Evolutionary conservation across 2,329 filamentous ascomycete species (phyloP).

Genomic region (Leptosphaerulina australis): DNA sequence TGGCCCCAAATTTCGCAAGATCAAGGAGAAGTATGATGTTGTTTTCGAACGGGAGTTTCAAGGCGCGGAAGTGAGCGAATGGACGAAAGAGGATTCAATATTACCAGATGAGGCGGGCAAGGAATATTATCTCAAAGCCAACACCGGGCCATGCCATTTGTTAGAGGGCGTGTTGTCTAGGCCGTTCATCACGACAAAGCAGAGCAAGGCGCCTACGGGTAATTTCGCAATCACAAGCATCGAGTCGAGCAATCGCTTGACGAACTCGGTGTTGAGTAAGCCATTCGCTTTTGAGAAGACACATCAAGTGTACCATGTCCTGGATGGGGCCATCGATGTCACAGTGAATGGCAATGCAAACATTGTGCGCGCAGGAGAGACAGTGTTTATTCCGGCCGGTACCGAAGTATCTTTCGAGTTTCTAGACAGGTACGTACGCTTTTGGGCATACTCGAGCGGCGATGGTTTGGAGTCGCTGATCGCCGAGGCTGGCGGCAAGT

Average conservation of each 20-base stretch:
- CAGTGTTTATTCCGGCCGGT: slow-evolving; percentile 26
- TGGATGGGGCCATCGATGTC: slow-evolving; percentile 24
- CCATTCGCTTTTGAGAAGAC: slow-evolving; percentile 19
- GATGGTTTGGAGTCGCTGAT: slow-evolving; percentile 27
- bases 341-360: slow-evolving; percentile 17
- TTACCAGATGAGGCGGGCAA: slow-evolving; percentile 14
- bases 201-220: slow-evolving; percentile 17
- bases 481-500: slow-evolving; percentile 22
- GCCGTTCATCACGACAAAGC: slow-evolving; percentile 27
- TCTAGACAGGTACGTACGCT: slow-evolving; percentile 23
- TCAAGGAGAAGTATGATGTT: slow-evolving; percentile 30
- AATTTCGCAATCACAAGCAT: slow-evolving; percentile 30
- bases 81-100: slow-evolving; percentile 11
- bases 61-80: slow-evolving; percentile 21
- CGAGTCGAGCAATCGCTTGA: slow-evolving; percentile 23
- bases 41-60: slow-evolving; percentile 22
- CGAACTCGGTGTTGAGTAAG: slow-evolving; percentile 17
- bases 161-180: slow-evolving; percentile 22
- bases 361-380: slow-evolving; percentile 25
- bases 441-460: slow-evolving; percentile 30
- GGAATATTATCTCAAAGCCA: slow-evolving; percentile 27
- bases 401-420: slow-evolving; percentile 23
- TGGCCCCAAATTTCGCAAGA: slow-evolving; percentile 24
- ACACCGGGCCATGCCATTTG: slow-evolving; percentile 26
- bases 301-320: slow-evolving; percentile 26